Evolutionary conservation across 345 rosid genomes (phyloP).

Genomic region (Noccaea caerulescens): DNA sequence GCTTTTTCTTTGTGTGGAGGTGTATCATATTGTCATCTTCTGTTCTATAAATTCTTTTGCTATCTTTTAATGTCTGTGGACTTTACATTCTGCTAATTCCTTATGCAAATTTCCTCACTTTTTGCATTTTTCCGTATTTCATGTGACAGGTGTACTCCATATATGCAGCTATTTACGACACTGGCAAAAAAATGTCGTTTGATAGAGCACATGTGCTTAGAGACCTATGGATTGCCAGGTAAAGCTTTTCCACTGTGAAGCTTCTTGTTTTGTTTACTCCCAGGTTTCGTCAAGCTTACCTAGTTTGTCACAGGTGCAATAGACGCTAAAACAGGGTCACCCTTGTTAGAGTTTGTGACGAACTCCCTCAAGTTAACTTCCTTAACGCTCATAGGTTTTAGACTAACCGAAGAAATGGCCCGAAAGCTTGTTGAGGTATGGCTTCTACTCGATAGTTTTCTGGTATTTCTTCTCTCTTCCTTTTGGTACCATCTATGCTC

Average conservation of each 20-base stretch:
- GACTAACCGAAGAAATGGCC: conserved; percentile 65
- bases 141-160: conserved; percentile 52
- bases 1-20: neutral
- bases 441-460: neutral
- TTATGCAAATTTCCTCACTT: conserved; percentile 2
- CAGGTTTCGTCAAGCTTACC: conserved; percentile 37
- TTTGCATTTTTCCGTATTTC: conserved; percentile 3
- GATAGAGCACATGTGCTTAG: conserved; percentile 76
- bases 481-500: neutral
- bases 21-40: conserved; percentile 8
- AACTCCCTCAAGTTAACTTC: conserved; percentile 71
- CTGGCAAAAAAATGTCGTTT: conserved; percentile 64
- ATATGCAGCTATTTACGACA: conserved; percentile 63
- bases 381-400: conserved; percentile 82
- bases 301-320: conserved; percentile 11
- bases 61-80: conserved; percentile 1
- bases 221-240: conserved; percentile 68
- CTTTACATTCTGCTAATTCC: neutral
- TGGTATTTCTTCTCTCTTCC: neutral
- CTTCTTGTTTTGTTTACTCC: conserved; percentile 23
- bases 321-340: neutral
- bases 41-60: neutral
- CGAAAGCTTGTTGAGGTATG: conserved; percentile 72
- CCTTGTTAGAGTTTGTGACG: conserved; percentile 68
- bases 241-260: conserved; percentile 29